Evolutionary conservation across 2,329 filamentous ascomycete genomes (phyloP).

Genomic region (Coniochaeta prunicola): DNA sequence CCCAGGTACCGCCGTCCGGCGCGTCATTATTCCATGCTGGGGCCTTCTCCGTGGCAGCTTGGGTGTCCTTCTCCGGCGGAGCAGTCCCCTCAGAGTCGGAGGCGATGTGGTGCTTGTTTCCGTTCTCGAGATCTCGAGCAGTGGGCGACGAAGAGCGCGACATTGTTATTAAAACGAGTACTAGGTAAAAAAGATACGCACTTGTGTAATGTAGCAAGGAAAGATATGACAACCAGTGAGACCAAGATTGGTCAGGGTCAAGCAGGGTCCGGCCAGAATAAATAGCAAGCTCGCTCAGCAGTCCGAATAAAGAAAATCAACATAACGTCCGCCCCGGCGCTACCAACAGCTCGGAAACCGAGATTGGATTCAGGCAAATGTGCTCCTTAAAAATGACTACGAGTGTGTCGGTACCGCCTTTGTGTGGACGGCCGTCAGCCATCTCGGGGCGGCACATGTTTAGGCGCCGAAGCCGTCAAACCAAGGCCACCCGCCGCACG

Average conservation of each 20-base stretch:
- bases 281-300: not conserved
- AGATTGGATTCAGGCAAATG: not conserved
- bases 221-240: too few species aligned
- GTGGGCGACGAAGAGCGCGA: not conserved
- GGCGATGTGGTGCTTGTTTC: not conserved
- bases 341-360: not conserved
- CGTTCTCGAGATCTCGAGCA: not conserved
- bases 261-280: not conserved
- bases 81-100: not conserved
- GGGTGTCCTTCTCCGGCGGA: not conserved
- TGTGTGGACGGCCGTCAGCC: not conserved
- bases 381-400: not conserved
- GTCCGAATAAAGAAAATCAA: not conserved
- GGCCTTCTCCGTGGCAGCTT: not conserved
- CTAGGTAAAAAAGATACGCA: not conserved
- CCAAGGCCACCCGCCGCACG: too few species aligned
- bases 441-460: not conserved
- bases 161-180: not conserved
- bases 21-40: not conserved
- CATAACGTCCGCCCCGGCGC: not conserved
- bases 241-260: not conserved
- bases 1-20: constrained; percentile 20
- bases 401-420: not conserved
- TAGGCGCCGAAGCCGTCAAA: not conserved
- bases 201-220: not conserved